Base-by-base conservation (phyloP, 179 eudicot genomes). In the Spergularia azorica region DNA sequence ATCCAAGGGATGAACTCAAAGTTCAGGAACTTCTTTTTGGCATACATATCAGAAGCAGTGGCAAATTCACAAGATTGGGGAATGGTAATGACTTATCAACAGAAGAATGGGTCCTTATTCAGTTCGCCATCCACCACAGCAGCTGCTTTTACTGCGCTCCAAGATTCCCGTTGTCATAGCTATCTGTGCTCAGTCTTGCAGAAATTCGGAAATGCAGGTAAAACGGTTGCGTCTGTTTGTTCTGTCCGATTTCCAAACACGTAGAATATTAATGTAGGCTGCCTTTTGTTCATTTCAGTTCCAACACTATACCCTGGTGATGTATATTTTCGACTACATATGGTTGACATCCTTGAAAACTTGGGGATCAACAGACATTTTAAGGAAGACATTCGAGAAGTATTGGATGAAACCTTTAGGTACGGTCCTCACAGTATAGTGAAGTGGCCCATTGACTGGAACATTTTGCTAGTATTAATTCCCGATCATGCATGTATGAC, bases 81-180 rank as follows among this genome's bases (percentile, higher is more conserved):
- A 50, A 85, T 83, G 84, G 86, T 86, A 70, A 91, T 91, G 97
- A 84, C 80, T 75, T 88, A 84, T 84, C 97, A 89, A 82, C 88
- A 88, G 76, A 91, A 85, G 80, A 95, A 95, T 79, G 99, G 99
- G 62, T 95, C 99, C 0, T 56, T 95, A 60, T 87, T 90, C 72
- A 91, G 90, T 83, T 95, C 94, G 68, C 99, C 99, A 12, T 90
- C 98, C 8, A 77, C 97, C 12, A 95, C 99, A 66, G 94, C 99
- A 63, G 91, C 94, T 83, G 91, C 90, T 67, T 83, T 84, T 76
- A 83, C 83, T 74, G 86, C 79, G 72, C 80, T 83, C 63, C 84
- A 76, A 1, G 82, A 93, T 84, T 36, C 87, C 70, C 82, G 69
- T 56, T 95, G 97, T 72, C 88, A 80, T 79, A 77, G 75, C 64